These are phyloP conservation scores for Powellomyces hirtus DNA, from an alignment of 192 early-diverging fungal genomes.

Conservation along the genomic window DNA sequence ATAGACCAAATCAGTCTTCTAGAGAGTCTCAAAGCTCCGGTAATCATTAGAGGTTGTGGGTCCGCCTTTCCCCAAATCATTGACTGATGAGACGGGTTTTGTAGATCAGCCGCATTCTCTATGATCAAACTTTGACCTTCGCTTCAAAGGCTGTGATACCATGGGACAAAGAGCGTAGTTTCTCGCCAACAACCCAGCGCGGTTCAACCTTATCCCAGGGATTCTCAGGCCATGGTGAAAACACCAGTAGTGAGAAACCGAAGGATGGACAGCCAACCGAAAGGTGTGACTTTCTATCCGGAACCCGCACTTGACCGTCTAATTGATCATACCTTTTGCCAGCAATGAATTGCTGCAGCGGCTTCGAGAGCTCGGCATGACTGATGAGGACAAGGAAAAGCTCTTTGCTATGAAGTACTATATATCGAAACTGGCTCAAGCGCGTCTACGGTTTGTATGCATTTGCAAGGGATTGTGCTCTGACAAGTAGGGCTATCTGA, in stretches of 20 bases:
- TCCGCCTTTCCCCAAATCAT: too few relatives aligned
- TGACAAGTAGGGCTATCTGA: not conserved
- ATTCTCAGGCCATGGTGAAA: too few relatives aligned
- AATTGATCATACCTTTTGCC: too few relatives aligned
- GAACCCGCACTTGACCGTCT: not conserved
- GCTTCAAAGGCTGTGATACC: slow-evolving; percentile 34
- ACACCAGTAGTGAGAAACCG: not conserved
- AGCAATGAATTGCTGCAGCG: slow-evolving; percentile 38
- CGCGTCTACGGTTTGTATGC: slow-evolving; percentile 30
- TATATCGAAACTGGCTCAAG: slow-evolving; percentile 69
- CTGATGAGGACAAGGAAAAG: slow-evolving; percentile 72
- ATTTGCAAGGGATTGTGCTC: not conserved
- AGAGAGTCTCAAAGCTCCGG: slow-evolving; percentile 67
- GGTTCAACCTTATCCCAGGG: too few relatives aligned
- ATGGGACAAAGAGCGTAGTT: slow-evolving; percentile 5
- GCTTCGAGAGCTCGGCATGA: slow-evolving; percentile 68
- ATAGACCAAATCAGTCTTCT: slow-evolving; percentile 60
- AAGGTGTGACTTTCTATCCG: not conserved
- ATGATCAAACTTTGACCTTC: slow-evolving; percentile 58
- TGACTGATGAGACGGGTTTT: too few relatives aligned
- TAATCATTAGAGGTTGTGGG: slow-evolving; percentile 39
- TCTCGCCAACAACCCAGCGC: not conserved
- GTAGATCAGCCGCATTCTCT: slow-evolving; percentile 51
- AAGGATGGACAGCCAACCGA: not conserved
- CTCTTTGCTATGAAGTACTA: slow-evolving; percentile 70